Evolutionary conservation across 768 basidiomycete species (phyloP).

Genomic region (Basidioascus undulatus): DNA sequence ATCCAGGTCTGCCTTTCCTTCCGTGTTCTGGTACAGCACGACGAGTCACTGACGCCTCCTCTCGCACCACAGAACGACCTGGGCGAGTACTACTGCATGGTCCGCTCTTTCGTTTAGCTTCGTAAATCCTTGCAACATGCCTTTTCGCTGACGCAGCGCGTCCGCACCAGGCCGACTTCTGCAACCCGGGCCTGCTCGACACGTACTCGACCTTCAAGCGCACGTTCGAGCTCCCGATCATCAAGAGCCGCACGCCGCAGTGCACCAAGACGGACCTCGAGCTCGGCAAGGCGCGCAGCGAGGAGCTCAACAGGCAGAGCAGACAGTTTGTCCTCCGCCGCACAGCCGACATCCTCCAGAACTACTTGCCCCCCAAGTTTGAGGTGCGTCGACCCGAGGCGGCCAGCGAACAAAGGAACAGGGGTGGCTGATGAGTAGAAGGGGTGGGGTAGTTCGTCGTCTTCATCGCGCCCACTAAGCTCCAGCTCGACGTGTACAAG

Average conservation of each 20-base stretch:
- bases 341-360: slow-evolving; percentile 54
- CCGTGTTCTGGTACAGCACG: too few relatives aligned
- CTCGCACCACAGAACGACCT: slow-evolving; percentile 45
- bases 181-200: slow-evolving; percentile 69
- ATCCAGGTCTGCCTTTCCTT: slow-evolving; percentile 26
- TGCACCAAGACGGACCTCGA: slow-evolving; percentile 47
- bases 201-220: slow-evolving; percentile 22
- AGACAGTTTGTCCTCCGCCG: slow-evolving; percentile 56
- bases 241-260: slow-evolving; percentile 58
- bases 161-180: slow-evolving; percentile 69
- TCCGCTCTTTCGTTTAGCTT: slow-evolving; percentile 22
- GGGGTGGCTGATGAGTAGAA: too few relatives aligned
- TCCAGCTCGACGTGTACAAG: slow-evolving; percentile 57
- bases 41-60: background rate
- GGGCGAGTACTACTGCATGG: slow-evolving; percentile 90
- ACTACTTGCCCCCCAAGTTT: slow-evolving; percentile 83
- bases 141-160: slow-evolving; percentile 1
- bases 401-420: too few relatives aligned
- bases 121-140: background rate
- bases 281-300: slow-evolving; percentile 47
- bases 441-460: too few relatives aligned
- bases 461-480: slow-evolving; percentile 66
- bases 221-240: slow-evolving; percentile 67
- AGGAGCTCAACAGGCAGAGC: slow-evolving; percentile 31
- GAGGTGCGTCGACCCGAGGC: too few relatives aligned